Evolutionary conservation across 163 green algal species (phyloP), one percentile per base, ranked within the genome.

Genomic region (Chlorella variabilis): DNA sequence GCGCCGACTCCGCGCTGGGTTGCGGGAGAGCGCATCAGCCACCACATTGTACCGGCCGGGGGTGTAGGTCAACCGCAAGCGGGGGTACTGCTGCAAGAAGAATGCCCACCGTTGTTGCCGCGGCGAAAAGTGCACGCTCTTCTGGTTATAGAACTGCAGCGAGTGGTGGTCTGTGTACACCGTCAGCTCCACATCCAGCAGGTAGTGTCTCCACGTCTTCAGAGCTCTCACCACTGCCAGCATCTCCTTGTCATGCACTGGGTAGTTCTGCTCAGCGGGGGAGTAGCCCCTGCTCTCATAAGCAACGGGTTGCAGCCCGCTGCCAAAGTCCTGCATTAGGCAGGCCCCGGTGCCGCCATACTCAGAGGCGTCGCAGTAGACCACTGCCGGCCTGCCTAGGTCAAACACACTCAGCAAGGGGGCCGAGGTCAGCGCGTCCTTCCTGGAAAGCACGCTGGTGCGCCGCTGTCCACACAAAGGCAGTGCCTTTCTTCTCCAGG

Each of bases 101-200:
- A 54, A 54, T 23, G 45, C 45, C 45, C 45, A 54, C 11, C 45
- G 45, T 54, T 54, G 45, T 15, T 54, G 45, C 45, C 45, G 45
- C 11, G 45, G 45, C 11, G 45, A 54, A 15, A 54, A 54, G 11
- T 54, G 45, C 11, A 54, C 45, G 11, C 15, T 54, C 45, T 15
- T 54, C 45, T 54, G 45, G 15, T 54, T 54, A 15, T 54, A 74
- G 54, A 76, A 77, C 0, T 54, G 62, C 6, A 89, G 45, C 17
- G 80, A 59, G 8, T 78, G 42, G 62, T 93, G 84, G 67, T 93
- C 88, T 45, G 88, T 89, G 68, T n/a, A n/a, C n/a, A 92, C 75
- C 1, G n/a, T 77, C 15, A 88, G 56, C 20, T 76, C 29, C 20
- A 33, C 1, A 6, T 78, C 78, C 21, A 86, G 36, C 3, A 91